phyloP scores from a whole-genome alignment of 2,329 filamentous ascomycete species.

The Leptographium galeiforme region DNA sequence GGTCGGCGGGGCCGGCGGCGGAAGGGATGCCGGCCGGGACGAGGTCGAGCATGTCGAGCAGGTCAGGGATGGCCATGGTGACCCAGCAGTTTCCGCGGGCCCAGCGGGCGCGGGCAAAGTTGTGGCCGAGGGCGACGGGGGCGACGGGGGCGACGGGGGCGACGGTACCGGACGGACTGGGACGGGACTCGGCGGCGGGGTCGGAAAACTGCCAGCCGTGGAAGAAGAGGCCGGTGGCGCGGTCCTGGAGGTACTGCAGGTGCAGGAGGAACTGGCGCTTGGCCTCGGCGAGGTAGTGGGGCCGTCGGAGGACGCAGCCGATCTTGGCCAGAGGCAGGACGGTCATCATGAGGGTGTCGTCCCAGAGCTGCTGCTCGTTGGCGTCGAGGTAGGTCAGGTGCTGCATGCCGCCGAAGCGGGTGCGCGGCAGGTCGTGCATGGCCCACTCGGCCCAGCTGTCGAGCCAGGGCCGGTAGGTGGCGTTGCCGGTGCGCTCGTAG shows the following conservation, averaged over 20 bases:
- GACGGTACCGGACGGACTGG: neutral
- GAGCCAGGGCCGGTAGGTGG: slow-evolving; percentile 61
- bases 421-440: slow-evolving; percentile 61
- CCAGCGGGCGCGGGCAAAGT: slow-evolving; percentile 46
- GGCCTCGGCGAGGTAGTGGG: slow-evolving; percentile 64
- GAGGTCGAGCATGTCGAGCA: slow-evolving; percentile 59
- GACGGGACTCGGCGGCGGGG: slow-evolving; percentile 10
- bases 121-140: slow-evolving; percentile 29
- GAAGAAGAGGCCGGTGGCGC: slow-evolving; percentile 59
- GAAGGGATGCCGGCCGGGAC: slow-evolving; percentile 18
- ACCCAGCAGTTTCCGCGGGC: slow-evolving; percentile 58
- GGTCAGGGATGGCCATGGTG: slow-evolving; percentile 73
- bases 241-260: slow-evolving; percentile 66
- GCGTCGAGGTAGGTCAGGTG: slow-evolving; percentile 59
- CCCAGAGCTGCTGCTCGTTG: slow-evolving; percentile 68
- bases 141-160: slow-evolving; percentile 14
- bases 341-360: slow-evolving; percentile 82
- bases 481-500: slow-evolving; percentile 61
- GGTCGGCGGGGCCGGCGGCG: slow-evolving; percentile 34
- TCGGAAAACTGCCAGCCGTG: slow-evolving; percentile 68
- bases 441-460: slow-evolving; percentile 76
- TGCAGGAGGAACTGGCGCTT: slow-evolving; percentile 67
- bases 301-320: slow-evolving; percentile 53
- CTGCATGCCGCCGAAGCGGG: slow-evolving; percentile 59
- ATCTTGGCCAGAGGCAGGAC: slow-evolving; percentile 72